Base-by-base conservation (phyloP, 352 stramenopile genomes). In the Pythium brachiatum region DNA sequence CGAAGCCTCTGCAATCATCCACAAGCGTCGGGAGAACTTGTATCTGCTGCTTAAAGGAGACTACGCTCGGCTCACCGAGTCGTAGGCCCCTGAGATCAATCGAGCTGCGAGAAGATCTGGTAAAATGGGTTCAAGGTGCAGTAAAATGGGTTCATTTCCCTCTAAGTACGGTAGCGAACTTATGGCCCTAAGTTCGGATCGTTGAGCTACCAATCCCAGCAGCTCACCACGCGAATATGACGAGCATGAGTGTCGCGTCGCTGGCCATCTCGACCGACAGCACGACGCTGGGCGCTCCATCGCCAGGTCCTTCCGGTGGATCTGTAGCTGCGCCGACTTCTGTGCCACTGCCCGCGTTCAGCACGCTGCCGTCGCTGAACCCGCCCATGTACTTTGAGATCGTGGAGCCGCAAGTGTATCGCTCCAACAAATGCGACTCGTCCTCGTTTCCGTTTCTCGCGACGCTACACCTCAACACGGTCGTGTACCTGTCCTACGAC, bases 361-460 rank as follows among this genome's bases (percentile, higher is more conserved):
- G 66, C 31, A 84, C 79, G 64, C 72, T 93, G 58, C 82, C 83
- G 54, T 89, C 83, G 26, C 69, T 92, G 64, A 95, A 93, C 65
- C 83, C 86, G 54, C 86, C 86, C 60, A 72, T 90, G 59, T 95
- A 89, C 78, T 95, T 93, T 60, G 86, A 92, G 72, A 92, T 95
- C 61, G 86, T 95, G 46, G 86, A 93, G 65, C 78, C 91, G 60
- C 75, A 86, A 51, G 86, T 95, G 18, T 95, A 89, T 50, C 79
- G 81, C 41, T 90, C 80, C 61, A 95, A 95, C 79, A 95, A 92
- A 61, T 95, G 83, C 71, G 86, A 95, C 62, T 71, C 80, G 55
- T 90, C 83, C 27, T 91, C 82, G 20, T 92, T 95, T 70, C 78
- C 86, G 57, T 95, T 93, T 66, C 69, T 95, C 53, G 75, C 78